A percentile compares a stretch with the other conserved stretches of the same genome.
Conservation (phyloP, 75 land plant species). For the Ceratopteris richardii region DNA sequence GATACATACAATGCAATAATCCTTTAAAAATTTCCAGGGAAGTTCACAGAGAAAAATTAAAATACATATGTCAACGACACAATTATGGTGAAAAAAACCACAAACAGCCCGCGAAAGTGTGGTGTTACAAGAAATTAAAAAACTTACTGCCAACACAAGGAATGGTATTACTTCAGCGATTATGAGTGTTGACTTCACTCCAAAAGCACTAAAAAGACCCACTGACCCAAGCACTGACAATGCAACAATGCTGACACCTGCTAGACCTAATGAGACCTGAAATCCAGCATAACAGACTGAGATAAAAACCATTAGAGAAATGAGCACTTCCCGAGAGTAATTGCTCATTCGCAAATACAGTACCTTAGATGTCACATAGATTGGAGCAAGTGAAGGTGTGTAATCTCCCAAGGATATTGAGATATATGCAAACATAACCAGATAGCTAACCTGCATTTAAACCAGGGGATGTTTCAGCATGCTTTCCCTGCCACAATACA, state of each 20-base stretch:
- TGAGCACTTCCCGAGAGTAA: too few relatives aligned
- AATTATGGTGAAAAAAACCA: too few relatives aligned
- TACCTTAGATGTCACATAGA: conserved; percentile 90
- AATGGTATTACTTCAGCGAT: conserved; percentile 98
- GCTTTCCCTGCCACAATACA: background rate
- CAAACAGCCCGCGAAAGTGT: too few relatives aligned
- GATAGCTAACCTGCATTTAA: conserved; percentile 76
- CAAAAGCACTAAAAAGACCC: conserved; percentile 88
- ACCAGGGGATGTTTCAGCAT: background rate
- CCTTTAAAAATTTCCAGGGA: too few relatives aligned
- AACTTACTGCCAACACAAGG: conserved; percentile 90
- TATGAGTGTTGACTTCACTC: conserved; percentile 92
- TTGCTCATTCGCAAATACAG: background rate
- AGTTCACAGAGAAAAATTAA: too few relatives aligned
- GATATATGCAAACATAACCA: conserved; percentile 96
- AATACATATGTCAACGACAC: too few relatives aligned
- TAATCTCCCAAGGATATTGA: conserved; percentile 76
- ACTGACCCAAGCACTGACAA: conserved; percentile 90
- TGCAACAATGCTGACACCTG: conserved; percentile 87
- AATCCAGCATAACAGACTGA: conserved; percentile 1
- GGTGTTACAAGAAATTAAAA: too few relatives aligned
- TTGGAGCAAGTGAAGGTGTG: conserved; percentile 47
- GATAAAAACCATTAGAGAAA: background rate
- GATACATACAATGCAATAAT: too few relatives aligned
- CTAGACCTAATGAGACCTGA: conserved; percentile 83